These are phyloP conservation scores for Anisodus acutangulus DNA, from an alignment of 257 asterid species.

Conservation along the genomic window DNA sequence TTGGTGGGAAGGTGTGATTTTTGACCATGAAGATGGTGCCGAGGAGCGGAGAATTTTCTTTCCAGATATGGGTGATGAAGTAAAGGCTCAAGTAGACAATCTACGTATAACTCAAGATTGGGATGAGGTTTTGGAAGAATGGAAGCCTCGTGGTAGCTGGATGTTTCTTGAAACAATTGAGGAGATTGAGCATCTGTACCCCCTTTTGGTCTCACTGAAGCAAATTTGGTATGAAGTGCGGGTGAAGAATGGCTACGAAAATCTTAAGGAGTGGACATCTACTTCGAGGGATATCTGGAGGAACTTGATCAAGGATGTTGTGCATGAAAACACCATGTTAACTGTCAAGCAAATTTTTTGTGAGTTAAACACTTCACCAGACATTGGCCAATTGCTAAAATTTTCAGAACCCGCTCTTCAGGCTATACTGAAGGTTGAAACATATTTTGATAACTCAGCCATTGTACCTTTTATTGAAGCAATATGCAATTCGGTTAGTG, in stretches of 20 bases:
- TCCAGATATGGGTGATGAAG: conserved; percentile 79
- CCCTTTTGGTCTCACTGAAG: conserved; percentile 61
- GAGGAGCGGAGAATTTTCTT: conserved; percentile 58
- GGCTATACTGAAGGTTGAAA: conserved; percentile 29
- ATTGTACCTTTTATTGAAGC: conserved; percentile 40
- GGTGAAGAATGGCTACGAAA: conserved; percentile 48
- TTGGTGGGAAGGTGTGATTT: conserved; percentile 91
- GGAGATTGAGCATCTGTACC: conserved; percentile 49
- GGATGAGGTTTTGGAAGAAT: conserved; percentile 65
- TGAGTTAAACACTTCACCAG: conserved; percentile 44
- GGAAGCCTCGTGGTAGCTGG: conserved; percentile 73
- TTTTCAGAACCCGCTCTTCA: conserved; percentile 38
- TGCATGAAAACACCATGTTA: conserved; percentile 48
- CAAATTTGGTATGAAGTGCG: conserved; percentile 82
- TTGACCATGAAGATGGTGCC: conserved; percentile 58
- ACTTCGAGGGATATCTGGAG: conserved; percentile 47
- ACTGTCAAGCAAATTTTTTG: conserved; percentile 39
- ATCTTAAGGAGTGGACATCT: conserved; percentile 63
- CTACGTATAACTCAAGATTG: conserved; percentile 63
- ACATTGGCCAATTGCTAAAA: conserved; percentile 37
- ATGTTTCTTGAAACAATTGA: conserved; percentile 63
- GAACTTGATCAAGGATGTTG: conserved; percentile 50
- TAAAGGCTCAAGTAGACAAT: conserved; percentile 43
- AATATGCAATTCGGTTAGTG: conserved; percentile 20
- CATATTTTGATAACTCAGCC: conserved; percentile 35